Base-by-base conservation (phyloP, 305 asterid genomes). In the Rubia peregrina region DNA sequence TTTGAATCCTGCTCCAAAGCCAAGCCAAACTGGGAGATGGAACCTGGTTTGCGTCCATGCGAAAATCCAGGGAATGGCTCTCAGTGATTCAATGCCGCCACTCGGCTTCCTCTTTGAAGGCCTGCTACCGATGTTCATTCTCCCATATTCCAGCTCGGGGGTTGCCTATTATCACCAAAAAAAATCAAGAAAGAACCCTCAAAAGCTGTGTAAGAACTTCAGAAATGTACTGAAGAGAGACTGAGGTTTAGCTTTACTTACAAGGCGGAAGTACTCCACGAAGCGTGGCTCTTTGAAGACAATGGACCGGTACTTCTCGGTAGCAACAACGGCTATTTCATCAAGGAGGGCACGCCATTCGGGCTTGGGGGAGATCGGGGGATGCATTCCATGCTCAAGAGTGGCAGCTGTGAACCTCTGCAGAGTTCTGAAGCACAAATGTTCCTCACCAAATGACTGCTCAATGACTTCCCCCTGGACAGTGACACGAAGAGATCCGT, bases 11-110 rank as follows among this genome's bases (percentile, higher is more conserved):
- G 85, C 89, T 11, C 89, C 89, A 77, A 82, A 76, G 46, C 87
- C 87, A 12, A 85, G 89, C 89, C 89, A 85, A 72, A 85, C 89
- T 0, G 89, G 89, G 67, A 85, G 89, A 79, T 85, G 89, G 71
- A 85, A 85, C 73, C 89, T 82, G 9, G 89, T 85, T 48, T 85
- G 89, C 0, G 89, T 85, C 89, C 87, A 85, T 13, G 89, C 87
- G 49, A 85, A 85, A 60, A 85, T 85, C 89, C 89, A 85, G 11
- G 89, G 89, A 77, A 85, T 85, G n/a, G 89, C 89, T 78, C 89
- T 68, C 26, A 85, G 89, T 9, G 89, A 82, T 78, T 85, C 89
- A 65, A 85, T 85, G 65, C 89, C 89, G 30, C 89, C 89, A 77
- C 87, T 82, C 16, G 89, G 87, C 72, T 85, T 85, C 44, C 89